Conservation (phyloP, 345 rosid species). For the Eucalyptus erythrocorys region DNA sequence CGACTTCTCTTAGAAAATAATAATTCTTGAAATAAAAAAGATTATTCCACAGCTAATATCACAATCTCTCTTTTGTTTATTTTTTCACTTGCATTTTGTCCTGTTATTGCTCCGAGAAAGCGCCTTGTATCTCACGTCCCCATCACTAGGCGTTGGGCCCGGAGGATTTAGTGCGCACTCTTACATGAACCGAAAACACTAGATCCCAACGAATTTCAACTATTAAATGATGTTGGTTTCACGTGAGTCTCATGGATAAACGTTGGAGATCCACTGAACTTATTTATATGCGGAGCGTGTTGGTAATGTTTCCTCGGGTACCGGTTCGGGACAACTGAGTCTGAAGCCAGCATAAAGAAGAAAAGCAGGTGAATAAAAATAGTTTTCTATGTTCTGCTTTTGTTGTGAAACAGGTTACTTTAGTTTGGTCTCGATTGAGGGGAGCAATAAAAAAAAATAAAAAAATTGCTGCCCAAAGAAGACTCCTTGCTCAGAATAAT, state of each 20-base stretch:
- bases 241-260: not conserved
- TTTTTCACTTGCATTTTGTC: too few species aligned
- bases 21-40: too few species aligned
- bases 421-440: not conserved
- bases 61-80: too few species aligned
- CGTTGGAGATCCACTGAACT: not conserved
- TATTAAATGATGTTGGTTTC: not conserved
- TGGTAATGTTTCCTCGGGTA: not conserved
- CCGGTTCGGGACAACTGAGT: not conserved
- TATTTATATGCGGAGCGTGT: not conserved
- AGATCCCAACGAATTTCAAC: not conserved
- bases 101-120: too few species aligned
- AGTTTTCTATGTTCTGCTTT: not conserved
- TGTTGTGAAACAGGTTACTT: not conserved
- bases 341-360: not conserved
- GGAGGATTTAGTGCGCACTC: not conserved
- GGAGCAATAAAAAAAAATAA: too few species aligned
- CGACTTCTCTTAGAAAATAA: too few species aligned
- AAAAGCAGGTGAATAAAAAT: not conserved
- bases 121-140: too few species aligned
- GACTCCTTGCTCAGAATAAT: not conserved
- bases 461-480: too few species aligned
- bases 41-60: too few species aligned
- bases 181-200: not conserved
- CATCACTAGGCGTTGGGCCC: not conserved